phyloP scores from a whole-genome alignment of 768 basidiomycete species.

The Naganishia friedmannii region DNA sequence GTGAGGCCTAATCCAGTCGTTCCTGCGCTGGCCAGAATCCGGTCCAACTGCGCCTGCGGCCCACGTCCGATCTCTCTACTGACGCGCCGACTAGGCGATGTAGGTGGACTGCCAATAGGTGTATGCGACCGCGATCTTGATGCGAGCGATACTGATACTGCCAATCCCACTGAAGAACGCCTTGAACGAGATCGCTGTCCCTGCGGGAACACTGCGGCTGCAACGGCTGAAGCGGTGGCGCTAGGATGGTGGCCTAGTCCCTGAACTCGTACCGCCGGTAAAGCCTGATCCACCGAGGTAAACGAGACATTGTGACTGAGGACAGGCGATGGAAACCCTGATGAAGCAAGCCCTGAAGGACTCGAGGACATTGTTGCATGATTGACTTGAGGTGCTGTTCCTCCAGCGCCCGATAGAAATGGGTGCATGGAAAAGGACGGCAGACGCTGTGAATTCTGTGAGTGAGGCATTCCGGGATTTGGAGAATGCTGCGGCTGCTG shows the following conservation, averaged over 20 bases:
- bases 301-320: slow-evolving; percentile 29
- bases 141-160: slow-evolving; percentile 31
- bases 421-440: slow-evolving; percentile 22
- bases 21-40: slow-evolving; percentile 11
- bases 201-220: slow-evolving; percentile 3
- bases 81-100: slow-evolving; percentile 19
- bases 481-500: neutral
- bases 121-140: slow-evolving; percentile 25
- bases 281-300: slow-evolving; percentile 20
- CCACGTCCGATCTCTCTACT: slow-evolving; percentile 22
- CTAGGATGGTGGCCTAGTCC: neutral
- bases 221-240: slow-evolving; percentile 1
- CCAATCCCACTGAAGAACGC: slow-evolving; percentile 31
- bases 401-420: neutral
- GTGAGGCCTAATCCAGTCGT: neutral
- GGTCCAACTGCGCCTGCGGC: slow-evolving; percentile 12
- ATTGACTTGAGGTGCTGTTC: slow-evolving; percentile 1
- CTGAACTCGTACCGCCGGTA: slow-evolving; percentile 16
- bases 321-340: slow-evolving; percentile 3
- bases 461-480: slow-evolving; percentile 8
- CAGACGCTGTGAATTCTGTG: neutral
- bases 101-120: slow-evolving; percentile 26
- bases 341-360: slow-evolving; percentile 14
- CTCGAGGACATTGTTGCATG: slow-evolving; percentile 5
- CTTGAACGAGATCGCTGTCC: slow-evolving; percentile 28